Evolutionary conservation across 805 yeast genomes (phyloP).

Genomic region (Candida chauliodis): DNA sequence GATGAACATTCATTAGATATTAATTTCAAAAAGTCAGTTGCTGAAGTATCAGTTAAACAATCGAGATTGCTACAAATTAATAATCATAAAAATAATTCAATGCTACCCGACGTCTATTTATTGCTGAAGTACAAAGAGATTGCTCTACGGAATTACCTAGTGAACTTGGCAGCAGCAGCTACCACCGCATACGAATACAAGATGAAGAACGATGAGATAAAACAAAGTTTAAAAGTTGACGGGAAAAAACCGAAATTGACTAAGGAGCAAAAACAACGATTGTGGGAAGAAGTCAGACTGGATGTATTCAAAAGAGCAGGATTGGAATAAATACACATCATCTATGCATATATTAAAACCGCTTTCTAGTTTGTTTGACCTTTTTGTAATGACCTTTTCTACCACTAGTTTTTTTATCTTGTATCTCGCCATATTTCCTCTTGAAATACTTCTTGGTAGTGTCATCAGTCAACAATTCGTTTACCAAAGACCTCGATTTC

Average conservation of each 20-base stretch:
- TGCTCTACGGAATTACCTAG: constrained; percentile 47
- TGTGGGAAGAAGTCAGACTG: constrained; percentile 51
- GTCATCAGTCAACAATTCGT: constrained; percentile 74
- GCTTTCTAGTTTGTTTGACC: constrained; percentile 56
- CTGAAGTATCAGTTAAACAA: constrained; percentile 48
- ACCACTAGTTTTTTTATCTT: constrained; percentile 57
- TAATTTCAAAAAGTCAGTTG: constrained; percentile 44
- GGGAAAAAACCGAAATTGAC: constrained; percentile 30
- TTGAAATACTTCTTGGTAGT: constrained; percentile 74
- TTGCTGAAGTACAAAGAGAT: constrained; percentile 39
- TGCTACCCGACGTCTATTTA: constrained; percentile 18
- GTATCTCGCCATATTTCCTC: constrained; percentile 80
- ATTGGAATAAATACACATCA: constrained; percentile 15
- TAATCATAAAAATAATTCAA: constrained; percentile 15
- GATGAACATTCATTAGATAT: constrained; percentile 45
- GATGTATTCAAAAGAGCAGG: constrained; percentile 50
- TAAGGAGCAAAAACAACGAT: constrained; percentile 37
- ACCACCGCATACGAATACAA: constrained; percentile 52
- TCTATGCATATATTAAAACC: constrained; percentile 24
- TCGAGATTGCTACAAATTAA: constrained; percentile 40
- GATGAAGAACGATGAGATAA: constrained; percentile 32
- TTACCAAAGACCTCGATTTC: constrained; percentile 75
- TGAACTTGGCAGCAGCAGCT: constrained; percentile 53
- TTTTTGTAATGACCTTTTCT: constrained; percentile 65
- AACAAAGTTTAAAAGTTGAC: constrained; percentile 20